Base-by-base conservation (phyloP, 345 rosid genomes). In the Combretum micranthum region DNA sequence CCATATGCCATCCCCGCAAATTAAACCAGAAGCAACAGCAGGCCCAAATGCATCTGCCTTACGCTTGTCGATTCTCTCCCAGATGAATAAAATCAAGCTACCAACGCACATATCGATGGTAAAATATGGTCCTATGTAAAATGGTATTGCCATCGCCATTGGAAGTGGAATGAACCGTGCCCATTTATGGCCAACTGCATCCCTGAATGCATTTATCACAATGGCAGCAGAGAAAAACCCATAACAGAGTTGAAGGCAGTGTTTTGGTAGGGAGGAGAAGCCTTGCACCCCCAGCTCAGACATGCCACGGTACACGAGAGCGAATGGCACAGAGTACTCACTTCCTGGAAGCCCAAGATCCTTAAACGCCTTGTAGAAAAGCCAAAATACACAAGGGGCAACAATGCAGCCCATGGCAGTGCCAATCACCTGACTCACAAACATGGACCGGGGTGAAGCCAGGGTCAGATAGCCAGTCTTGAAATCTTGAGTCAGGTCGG, bases 1-100 rank as follows among this genome's bases (percentile, higher is more conserved):
- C 62, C 62, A 58, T 20, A 58, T 21, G 42, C 62, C 62, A 13
- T 58, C 62, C 0, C 62, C 62, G 62, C 62, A n/a, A n/a, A n/a
- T n/a, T n/a, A n/a, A n/a, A n/a, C n/a, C n/a, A n/a, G n/a, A n/a
- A n/a, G n/a, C n/a, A 22, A 58, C 52, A 18, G 62, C 62, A n/a
- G 62, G 62, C 13, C 20, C 37, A 19, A 58, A 26, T 11, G 44
- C 32, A 16, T 47, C n/a, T 13, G 62, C 62, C 50, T n/a, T 42
- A 17, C 12, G n/a, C 3, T 23, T 44, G 44, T 46, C 14, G 10
- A 44, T 0, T n/a, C 32, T 58, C 42, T 58, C 52, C 62, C 26
- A 58, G 17, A 58, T 43, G 18, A 44, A 17, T 16, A 57, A 17
- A 18, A 57, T n/a, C 61, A 57, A 42, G 14, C 49, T 57, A 25